Percentiles rank a stretch among this genome's conserved stretches.
Evolutionary conservation across 148 eudicot species (phyloP).

Genomic region (Fagopyrum esculentum): DNA sequence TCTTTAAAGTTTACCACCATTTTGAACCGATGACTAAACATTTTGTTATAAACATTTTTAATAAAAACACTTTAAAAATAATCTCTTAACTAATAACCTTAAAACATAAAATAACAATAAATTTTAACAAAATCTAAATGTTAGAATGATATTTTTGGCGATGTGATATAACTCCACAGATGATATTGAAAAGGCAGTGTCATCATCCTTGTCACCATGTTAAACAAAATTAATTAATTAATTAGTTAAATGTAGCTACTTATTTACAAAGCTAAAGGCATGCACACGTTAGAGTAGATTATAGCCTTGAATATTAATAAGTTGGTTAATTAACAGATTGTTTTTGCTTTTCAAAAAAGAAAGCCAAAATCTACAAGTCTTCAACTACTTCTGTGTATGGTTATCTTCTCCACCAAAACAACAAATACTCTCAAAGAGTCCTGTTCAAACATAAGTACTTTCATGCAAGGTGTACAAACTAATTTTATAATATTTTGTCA

Average conservation of each 20-base stretch:
- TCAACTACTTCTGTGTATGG: slow-evolving; percentile 35
- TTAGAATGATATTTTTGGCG: too few relatives aligned
- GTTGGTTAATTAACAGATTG: slow-evolving; percentile 12
- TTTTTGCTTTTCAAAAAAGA: slow-evolving; percentile 2
- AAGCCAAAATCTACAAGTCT: slow-evolving; percentile 19
- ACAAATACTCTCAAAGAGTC: slow-evolving; percentile 15
- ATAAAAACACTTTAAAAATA: too few relatives aligned
- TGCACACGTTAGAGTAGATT: not conserved
- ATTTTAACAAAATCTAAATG: too few relatives aligned
- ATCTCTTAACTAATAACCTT: too few relatives aligned
- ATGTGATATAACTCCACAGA: not conserved
- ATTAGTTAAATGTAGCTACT: not conserved
- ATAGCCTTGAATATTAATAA: slow-evolving; percentile 1
- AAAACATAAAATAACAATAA: too few relatives aligned
- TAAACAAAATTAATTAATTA: not conserved
- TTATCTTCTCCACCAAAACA: slow-evolving; percentile 43
- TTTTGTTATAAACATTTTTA: too few relatives aligned
- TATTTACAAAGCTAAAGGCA: not conserved
- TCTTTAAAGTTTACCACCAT: too few relatives aligned
- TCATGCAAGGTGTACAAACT: not conserved
- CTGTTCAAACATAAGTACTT: slow-evolving; percentile 3
- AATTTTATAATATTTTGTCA: not conserved
- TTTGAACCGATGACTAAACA: too few relatives aligned
- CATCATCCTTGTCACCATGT: slow-evolving; percentile 27
- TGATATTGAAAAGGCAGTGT: slow-evolving; percentile 4